A percentile compares a stretch with the other conserved stretches of the same genome.
Conservation (phyloP, 805 yeast genomes). For the Candida nemodendra region DNA sequence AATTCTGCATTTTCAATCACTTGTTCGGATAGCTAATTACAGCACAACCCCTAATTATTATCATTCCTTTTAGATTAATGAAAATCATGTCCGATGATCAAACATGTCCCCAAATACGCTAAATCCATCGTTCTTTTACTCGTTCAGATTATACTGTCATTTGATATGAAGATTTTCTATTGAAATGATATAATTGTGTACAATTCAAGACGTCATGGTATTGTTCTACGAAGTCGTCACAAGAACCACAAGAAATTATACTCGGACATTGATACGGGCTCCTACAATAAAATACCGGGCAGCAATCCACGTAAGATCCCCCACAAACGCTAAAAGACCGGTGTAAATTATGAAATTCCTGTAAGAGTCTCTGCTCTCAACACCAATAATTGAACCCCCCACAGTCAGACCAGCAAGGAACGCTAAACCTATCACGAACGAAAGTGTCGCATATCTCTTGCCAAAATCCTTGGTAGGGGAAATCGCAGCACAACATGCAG, state of each 20-base stretch:
- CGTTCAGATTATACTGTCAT: no score
- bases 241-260: constrained; percentile 2
- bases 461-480: constrained; percentile 37
- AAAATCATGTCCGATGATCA: no score
- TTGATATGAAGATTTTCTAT: no score
- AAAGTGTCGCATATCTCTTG: constrained; percentile 27
- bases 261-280: constrained; percentile 25
- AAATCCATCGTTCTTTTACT: no score
- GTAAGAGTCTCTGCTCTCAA: constrained; percentile 34
- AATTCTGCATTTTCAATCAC: no score
- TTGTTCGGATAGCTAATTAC: no score
- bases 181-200: no score
- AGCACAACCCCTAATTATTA: no score
- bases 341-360: constrained; percentile 37
- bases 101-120: no score
- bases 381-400: constrained; percentile 36
- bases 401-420: constrained; percentile 31
- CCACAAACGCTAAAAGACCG: constrained; percentile 36
- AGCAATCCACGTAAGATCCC: constrained; percentile 39
- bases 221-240: background rate
- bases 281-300: constrained; percentile 50
- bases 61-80: no score
- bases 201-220: no score
- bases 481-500: constrained; percentile 59
- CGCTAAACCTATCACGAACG: constrained; percentile 30